These are phyloP conservation scores for Scutellaria minor DNA, from an alignment of 257 asterid species.

Conservation along the genomic window DNA sequence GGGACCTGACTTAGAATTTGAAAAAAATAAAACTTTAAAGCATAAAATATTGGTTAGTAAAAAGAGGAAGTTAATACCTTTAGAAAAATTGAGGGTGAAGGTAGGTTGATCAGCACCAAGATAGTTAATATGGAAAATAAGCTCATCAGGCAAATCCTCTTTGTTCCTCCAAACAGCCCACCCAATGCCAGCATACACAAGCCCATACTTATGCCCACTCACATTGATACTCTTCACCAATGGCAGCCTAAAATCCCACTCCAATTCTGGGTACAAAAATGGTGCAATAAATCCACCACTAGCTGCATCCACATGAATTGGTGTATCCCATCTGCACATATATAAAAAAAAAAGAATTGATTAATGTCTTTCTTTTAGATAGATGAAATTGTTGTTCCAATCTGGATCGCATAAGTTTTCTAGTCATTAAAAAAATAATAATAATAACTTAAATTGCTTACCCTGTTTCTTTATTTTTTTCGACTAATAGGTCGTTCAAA, in stretches of 20 bases:
- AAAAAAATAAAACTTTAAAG: too few species aligned
- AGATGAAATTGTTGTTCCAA: too few species aligned
- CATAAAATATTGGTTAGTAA: background rate
- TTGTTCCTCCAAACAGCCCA: slow-evolving; percentile 92
- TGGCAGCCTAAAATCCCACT: slow-evolving; percentile 90
- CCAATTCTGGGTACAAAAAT: slow-evolving; percentile 82
- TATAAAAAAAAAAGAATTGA: background rate
- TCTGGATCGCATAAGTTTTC: too few species aligned
- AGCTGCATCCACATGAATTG: slow-evolving; percentile 95
- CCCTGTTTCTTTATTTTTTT: slow-evolving; percentile 81
- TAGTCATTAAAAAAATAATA: too few species aligned
- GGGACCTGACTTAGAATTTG: too few species aligned
- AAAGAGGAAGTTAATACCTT: slow-evolving; percentile 49
- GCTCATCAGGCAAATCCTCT: slow-evolving; percentile 81
- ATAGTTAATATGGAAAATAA: slow-evolving; percentile 85
- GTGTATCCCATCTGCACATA: slow-evolving; percentile 75
- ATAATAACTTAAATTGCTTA: slow-evolving; percentile 7
- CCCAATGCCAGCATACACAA: slow-evolving; percentile 93
- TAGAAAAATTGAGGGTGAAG: slow-evolving; percentile 92
- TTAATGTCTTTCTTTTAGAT: too few species aligned
- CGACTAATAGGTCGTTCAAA: slow-evolving; percentile 68
- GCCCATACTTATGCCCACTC: slow-evolving; percentile 94
- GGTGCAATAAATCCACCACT: slow-evolving; percentile 98
- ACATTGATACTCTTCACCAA: slow-evolving; percentile 90
- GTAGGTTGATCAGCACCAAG: slow-evolving; percentile 98